Evolutionary conservation across 2,329 filamentous ascomycete genomes (phyloP).

Genomic region (Blastomyces silverae): DNA sequence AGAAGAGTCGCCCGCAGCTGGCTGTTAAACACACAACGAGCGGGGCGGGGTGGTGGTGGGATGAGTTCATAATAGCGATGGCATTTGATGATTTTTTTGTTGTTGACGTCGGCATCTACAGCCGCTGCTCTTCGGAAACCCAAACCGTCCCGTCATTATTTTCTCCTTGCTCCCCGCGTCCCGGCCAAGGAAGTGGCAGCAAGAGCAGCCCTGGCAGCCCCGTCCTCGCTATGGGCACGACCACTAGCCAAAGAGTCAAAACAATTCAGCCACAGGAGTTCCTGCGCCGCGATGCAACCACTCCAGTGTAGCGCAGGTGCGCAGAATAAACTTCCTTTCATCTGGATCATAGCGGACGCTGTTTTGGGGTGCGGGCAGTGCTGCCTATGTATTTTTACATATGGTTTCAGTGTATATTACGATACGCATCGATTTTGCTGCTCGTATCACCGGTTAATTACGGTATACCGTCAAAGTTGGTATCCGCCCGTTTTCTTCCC

Average conservation of each 20-base stretch:
- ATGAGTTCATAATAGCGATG: too few relatives aligned
- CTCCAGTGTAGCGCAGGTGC: background rate
- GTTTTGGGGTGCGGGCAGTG: background rate
- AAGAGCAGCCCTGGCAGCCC: background rate
- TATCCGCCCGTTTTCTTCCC: background rate
- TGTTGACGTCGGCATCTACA: background rate
- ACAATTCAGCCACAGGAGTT: constrained; percentile 5
- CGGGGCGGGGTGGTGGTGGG: background rate
- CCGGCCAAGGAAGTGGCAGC: background rate
- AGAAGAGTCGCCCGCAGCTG: background rate
- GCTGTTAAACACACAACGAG: background rate
- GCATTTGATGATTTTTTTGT: too few relatives aligned
- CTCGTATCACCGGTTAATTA: background rate
- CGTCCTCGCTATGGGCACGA: background rate
- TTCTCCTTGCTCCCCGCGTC: background rate
- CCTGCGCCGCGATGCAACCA: constrained; percentile 3
- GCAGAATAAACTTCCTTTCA: background rate
- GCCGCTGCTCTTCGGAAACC: background rate
- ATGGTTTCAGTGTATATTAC: background rate
- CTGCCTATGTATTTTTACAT: constrained; percentile 6
- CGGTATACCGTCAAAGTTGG: background rate
- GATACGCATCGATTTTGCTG: background rate
- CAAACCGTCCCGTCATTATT: background rate
- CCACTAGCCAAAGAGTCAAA: background rate
- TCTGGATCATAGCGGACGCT: background rate